Evolutionary conservation across 2,329 filamentous ascomycete genomes (phyloP).

Genomic region (Stachybotrys elegans): DNA sequence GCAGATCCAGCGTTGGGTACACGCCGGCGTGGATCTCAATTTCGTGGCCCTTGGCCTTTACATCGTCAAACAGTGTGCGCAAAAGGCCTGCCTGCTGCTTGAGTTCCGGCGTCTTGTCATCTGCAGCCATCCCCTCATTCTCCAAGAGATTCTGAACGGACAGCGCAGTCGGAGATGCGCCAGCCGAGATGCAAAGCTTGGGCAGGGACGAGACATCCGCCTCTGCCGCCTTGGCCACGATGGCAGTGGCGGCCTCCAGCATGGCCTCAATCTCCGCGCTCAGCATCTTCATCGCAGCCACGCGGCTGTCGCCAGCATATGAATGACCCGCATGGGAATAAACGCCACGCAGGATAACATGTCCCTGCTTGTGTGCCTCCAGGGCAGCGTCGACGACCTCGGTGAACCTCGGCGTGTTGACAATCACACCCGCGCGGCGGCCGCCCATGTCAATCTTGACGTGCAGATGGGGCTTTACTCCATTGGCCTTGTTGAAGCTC

Average conservation of each 20-base stretch:
- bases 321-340: constrained; percentile 70
- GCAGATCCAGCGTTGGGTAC: constrained; percentile 68
- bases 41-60: constrained; percentile 30
- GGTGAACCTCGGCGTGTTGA: constrained; percentile 38
- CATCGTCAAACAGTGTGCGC: constrained; percentile 28
- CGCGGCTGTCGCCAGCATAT: constrained; percentile 54
- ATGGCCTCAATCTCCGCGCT: constrained; percentile 54
- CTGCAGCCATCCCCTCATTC: no score
- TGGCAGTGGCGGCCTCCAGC: constrained; percentile 36
- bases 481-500: constrained; percentile 32
- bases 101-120: neutral
- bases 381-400: constrained; percentile 43
- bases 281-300: constrained; percentile 52
- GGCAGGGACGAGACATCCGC: no score
- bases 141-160: neutral
- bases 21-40: constrained; percentile 71
- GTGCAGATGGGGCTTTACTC: constrained; percentile 51
- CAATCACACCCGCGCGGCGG: constrained; percentile 60
- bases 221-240: constrained; percentile 14
- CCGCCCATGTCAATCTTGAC: constrained; percentile 71
- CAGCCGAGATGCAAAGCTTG: neutral
- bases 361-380: no score
- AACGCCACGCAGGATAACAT: constrained; percentile 54
- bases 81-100: neutral
- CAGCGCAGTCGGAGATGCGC: neutral